Evolutionary conservation across 805 yeast species (phyloP).

Genomic region (Candida schatavii): DNA sequence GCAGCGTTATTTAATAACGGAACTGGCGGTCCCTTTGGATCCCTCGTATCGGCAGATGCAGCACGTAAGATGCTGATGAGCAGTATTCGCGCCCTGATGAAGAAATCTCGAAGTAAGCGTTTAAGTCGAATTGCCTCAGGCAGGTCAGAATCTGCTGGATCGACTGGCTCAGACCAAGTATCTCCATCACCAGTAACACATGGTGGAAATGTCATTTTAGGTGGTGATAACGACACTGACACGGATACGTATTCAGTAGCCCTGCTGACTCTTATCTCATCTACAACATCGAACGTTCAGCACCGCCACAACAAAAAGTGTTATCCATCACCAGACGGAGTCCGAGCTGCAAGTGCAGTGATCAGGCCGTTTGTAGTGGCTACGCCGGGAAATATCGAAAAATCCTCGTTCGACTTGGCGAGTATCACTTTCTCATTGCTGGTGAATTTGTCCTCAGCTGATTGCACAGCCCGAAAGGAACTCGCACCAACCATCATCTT

Average conservation of each 20-base stretch:
- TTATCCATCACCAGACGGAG: slow-evolving; percentile 53
- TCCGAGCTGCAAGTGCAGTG: slow-evolving; percentile 71
- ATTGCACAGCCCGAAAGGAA: neutral
- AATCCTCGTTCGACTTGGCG: slow-evolving; percentile 58
- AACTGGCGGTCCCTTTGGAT: neutral
- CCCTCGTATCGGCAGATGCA: neutral
- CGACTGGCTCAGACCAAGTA: neutral
- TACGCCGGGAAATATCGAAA: slow-evolving; percentile 54
- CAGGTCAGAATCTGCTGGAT: neutral
- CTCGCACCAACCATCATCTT: slow-evolving; percentile 55
- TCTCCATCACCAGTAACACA: neutral
- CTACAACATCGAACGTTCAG: slow-evolving; percentile 21
- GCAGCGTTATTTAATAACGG: neutral
- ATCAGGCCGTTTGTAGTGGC: slow-evolving; percentile 74
- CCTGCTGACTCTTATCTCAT: slow-evolving; percentile 17
- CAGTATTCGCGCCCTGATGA: slow-evolving; percentile 3
- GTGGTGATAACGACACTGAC: neutral
- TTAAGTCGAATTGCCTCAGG: neutral
- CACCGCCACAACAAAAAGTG: slow-evolving; percentile 29
- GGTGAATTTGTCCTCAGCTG: slow-evolving; percentile 24
- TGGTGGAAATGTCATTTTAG: neutral
- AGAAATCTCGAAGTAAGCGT: neutral
- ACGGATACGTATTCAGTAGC: neutral
- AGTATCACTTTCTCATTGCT: slow-evolving; percentile 46
- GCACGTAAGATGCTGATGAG: slow-evolving; percentile 2